These are phyloP conservation scores for Globisporangium solare DNA, from an alignment of 352 stramenopile genomes.

Conservation along the genomic window DNA sequence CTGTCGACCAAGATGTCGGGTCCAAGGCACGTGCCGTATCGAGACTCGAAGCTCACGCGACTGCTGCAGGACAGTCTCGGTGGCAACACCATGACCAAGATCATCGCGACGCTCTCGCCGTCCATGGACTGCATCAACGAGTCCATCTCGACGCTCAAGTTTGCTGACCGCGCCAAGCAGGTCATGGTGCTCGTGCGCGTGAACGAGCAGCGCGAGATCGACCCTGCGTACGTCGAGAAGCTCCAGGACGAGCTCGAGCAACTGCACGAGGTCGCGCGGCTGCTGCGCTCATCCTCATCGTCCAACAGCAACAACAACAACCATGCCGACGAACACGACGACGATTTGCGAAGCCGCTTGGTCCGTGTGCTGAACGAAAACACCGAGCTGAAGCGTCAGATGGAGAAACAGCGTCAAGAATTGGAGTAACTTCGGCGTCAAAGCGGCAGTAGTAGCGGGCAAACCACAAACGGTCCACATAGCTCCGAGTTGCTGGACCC, in stretches of 20 bases:
- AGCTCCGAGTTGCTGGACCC: constrained; percentile 6
- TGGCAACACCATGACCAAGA: constrained; percentile 88
- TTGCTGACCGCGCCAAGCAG: constrained; percentile 90
- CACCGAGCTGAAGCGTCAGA: constrained; percentile 53
- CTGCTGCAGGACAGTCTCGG: constrained; percentile 87
- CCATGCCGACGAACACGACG: constrained; percentile 23
- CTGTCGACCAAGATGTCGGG: constrained; percentile 45
- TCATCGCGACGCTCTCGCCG: constrained; percentile 89
- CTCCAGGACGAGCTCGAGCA: constrained; percentile 81
- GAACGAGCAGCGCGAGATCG: constrained; percentile 84
- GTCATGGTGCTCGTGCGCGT: constrained; percentile 85
- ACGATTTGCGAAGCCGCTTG: constrained; percentile 31
- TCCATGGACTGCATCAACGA: constrained; percentile 85
- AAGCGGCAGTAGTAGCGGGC: neutral
- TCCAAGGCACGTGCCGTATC: constrained; percentile 83
- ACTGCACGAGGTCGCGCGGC: constrained; percentile 57
- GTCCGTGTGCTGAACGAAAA: constrained; percentile 63
- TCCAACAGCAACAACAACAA: constrained; percentile 12
- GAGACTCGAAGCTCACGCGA: constrained; percentile 92
- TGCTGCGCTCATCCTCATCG: constrained; percentile 21
- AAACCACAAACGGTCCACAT: too few species aligned
- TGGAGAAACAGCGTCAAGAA: constrained; percentile 55
- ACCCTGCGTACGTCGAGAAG: constrained; percentile 85
- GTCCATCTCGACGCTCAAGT: constrained; percentile 92
- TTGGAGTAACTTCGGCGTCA: constrained; percentile 34